Conservation (phyloP, 1,284 basidiomycete genomes). For the Kwoniella shivajii region DNA sequence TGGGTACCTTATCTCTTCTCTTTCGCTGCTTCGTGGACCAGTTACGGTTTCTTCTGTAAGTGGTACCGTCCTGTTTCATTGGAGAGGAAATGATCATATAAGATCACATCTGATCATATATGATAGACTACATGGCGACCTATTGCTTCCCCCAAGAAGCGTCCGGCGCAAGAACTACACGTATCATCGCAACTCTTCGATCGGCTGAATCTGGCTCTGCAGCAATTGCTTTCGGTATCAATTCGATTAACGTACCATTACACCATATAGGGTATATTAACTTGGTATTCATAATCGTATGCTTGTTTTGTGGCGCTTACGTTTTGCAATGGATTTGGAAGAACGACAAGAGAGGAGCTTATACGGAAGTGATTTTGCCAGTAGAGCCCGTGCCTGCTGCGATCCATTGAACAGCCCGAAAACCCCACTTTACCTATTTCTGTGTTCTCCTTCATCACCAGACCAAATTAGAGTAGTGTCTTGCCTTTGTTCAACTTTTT, state of each 20-base stretch:
- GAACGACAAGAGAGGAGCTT: constrained; percentile 17
- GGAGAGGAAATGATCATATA: not conserved
- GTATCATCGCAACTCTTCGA: constrained; percentile 26
- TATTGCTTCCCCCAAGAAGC: constrained; percentile 19
- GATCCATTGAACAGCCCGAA: not conserved
- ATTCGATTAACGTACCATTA: constrained; percentile 8
- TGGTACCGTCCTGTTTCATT: too few relatives aligned
- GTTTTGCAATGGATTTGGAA: constrained; percentile 19
- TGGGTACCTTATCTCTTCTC: constrained; percentile 37
- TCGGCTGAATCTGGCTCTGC: constrained; percentile 23
- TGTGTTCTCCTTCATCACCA: too few relatives aligned
- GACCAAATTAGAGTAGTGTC: too few relatives aligned
- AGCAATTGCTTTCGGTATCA: constrained; percentile 24
- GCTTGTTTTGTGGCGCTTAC: constrained; percentile 17
- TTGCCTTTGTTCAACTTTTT: too few relatives aligned
- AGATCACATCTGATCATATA: not conserved
- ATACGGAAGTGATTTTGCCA: not conserved
- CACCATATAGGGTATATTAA: constrained; percentile 20
- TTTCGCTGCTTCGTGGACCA: constrained; percentile 7
- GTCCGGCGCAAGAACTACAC: constrained; percentile 14
- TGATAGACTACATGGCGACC: constrained; percentile 19
- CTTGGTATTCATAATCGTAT: constrained; percentile 18
- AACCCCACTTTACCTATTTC: too few relatives aligned
- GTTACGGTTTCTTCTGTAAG: constrained; percentile 19
- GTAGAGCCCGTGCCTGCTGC: not conserved